Evolutionary conservation across 2,329 filamentous ascomycete genomes (phyloP).

Genomic region (Neonectria punicea): DNA sequence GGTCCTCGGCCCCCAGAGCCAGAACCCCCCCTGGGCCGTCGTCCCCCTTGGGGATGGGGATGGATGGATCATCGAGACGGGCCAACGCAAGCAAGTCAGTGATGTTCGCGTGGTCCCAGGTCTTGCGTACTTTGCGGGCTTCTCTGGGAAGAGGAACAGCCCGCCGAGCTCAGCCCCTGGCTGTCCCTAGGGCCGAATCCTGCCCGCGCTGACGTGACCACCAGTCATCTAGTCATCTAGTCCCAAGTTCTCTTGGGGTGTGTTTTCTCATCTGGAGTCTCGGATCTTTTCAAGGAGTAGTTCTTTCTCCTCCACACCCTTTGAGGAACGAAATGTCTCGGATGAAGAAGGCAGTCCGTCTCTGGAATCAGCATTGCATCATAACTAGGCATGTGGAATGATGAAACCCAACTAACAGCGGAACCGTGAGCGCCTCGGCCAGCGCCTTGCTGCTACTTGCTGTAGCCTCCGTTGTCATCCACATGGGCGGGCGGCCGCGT

Average conservation of each 20-base stretch:
- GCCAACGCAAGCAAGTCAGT: neutral
- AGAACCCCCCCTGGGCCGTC: neutral
- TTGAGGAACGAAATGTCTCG: no score
- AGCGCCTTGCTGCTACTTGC: neutral
- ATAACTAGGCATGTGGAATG: neutral
- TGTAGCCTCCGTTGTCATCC: no score
- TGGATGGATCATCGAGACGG: neutral
- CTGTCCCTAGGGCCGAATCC: neutral
- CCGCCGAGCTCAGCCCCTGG: conserved; percentile 5
- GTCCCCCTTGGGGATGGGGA: neutral
- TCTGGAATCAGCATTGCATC: neutral
- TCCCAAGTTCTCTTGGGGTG: no score
- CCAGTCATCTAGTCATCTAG: no score
- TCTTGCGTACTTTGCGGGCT: neutral
- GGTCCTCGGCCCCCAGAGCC: neutral
- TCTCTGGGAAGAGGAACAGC: neutral
- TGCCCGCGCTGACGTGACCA: neutral
- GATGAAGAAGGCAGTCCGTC: no score
- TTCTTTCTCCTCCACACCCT: neutral
- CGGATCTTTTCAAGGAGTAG: neutral
- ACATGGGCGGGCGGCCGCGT: no score
- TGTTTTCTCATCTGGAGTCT: neutral
- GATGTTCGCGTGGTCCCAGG: neutral
- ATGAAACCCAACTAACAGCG: neutral
- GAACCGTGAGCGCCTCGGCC: neutral